phyloP scores from a whole-genome alignment of 441 rosid species.

The Brassica balearica region DNA sequence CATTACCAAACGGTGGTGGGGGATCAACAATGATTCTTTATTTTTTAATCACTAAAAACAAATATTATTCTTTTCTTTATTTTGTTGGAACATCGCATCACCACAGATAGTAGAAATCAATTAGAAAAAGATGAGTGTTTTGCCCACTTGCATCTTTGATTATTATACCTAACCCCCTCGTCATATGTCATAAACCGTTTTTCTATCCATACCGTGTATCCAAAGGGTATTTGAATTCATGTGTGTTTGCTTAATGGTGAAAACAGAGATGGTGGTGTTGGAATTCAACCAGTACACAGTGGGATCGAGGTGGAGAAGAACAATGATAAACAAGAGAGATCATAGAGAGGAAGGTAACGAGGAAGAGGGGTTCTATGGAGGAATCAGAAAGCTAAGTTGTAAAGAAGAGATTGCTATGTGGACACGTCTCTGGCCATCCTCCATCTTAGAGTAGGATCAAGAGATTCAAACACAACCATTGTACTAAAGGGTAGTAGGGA shows the following conservation, averaged over 20 bases:
- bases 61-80: constrained; percentile 17
- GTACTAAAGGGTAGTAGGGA: constrained; percentile 22
- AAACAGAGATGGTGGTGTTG: constrained; percentile 68
- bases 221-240: not conserved
- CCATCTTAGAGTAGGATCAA: constrained; percentile 56
- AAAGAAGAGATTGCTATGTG: constrained; percentile 67
- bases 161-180: constrained; percentile 8
- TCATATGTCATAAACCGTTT: not conserved
- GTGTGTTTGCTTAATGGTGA: constrained; percentile 13
- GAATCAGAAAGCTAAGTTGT: constrained; percentile 59
- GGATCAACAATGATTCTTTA: constrained; percentile 26
- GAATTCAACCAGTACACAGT: constrained; percentile 66
- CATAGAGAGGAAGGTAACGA: constrained; percentile 86
- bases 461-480: not conserved
- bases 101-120: constrained; percentile 33
- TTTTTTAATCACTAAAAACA: constrained; percentile 15
- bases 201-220: not conserved
- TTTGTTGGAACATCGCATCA: constrained; percentile 47
- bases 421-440: constrained; percentile 75
- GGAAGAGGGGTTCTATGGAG: constrained; percentile 90
- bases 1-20: constrained; percentile 27
- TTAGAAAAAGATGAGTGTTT: constrained; percentile 14
- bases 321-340: constrained; percentile 59
- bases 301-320: constrained; percentile 82
- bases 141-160: constrained; percentile 12